A percentile compares a stretch with the other conserved stretches of the same genome.
Evolutionary conservation across 805 yeast species (phyloP).

Genomic region (Saccharomycopsis fermentans): DNA sequence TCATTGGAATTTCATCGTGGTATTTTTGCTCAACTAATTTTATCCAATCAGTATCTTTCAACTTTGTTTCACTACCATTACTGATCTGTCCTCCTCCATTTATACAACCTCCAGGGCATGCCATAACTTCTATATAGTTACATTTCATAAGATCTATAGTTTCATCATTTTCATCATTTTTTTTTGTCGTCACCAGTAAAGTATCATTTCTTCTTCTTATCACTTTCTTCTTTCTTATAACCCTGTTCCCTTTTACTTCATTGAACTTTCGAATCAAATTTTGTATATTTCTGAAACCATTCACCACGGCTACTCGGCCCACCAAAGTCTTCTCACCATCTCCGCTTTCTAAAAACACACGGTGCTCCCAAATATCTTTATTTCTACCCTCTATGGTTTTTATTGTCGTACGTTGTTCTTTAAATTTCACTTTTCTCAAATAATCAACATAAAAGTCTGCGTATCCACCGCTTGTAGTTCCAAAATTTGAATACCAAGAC

Average conservation of each 20-base stretch:
- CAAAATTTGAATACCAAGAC: conserved; percentile 67
- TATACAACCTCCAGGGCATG: conserved; percentile 96
- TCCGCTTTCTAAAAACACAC: conserved; percentile 34
- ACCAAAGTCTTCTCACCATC: conserved; percentile 29
- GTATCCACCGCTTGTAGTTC: conserved; percentile 87
- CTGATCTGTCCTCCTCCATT: conserved; percentile 92
- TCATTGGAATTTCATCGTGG: conserved; percentile 6
- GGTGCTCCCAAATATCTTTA: conserved; percentile 62
- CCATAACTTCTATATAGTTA: conserved; percentile 53
- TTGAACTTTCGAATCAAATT: conserved; percentile 79
- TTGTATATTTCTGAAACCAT: conserved; percentile 92
- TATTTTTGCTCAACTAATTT: conserved; percentile 2
- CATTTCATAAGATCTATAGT: conserved; percentile 12
- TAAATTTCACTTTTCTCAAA: conserved; percentile 24
- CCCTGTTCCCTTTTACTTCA: conserved; percentile 24
- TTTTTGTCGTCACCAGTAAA: conserved; percentile 6
- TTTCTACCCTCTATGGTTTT: conserved; percentile 55
- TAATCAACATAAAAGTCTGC: conserved; percentile 55
- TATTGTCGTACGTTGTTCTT: conserved; percentile 22
- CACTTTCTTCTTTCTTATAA: conserved; percentile 25
- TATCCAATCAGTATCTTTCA: conserved; percentile 10
- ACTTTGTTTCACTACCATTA: conserved; percentile 7
- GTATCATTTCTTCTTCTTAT: conserved; percentile 33
- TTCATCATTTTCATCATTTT: conserved; percentile 17
- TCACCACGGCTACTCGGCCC: conserved; percentile 56